Base-by-base conservation (phyloP, 2,329 filamentous ascomycete genomes). In the Blumeria graminis region DNA sequence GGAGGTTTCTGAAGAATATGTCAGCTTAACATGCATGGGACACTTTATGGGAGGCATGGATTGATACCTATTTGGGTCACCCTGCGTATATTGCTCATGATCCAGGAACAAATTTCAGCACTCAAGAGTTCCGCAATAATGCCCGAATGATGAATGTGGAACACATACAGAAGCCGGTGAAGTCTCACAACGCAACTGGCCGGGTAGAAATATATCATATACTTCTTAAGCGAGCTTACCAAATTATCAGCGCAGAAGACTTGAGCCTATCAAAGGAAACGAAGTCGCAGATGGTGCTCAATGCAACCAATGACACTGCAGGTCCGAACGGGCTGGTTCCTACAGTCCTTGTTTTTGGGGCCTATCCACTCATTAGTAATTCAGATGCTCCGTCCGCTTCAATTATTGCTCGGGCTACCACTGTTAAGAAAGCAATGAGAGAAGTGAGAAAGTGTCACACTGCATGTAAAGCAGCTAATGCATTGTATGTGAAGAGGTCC, bases 1-100 rank as follows among this genome's bases (percentile, higher is more conserved):
- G n/a, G 8, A 58, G 54, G 53, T 58, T 13, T 22, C 34, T 58
- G 14, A 14, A 53, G 32, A 48, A 48, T 22, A 48, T 48, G 7
- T 33, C 18, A 28, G 28, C 48, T 9, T 45, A 45, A 33, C 35
- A 56, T 46, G 35, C 38, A 9, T 58, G 45, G 41, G 41, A 46
- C 22, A 16, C 41, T 16, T 18, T 46, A 9, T 6, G 41, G 41
- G 8, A 46, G 16, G 16, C 16, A 28, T 54, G 22, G 35, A 54
- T 54, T 36, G 35, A 41, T 41, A 54, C 51, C n/a, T 41, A 41
- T 13, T 22, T 54, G 1, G 35, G 51, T 11, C 10, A 34, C 10
- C 51, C 51, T n/a, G 51, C 51, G 3, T 16, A 35, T 54, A 22
- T 54, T 14, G 33, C 14, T 39, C 51, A 41, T 54, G 51, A 54